Evolutionary conservation across 352 stramenopile genomes (phyloP), one percentile per base, ranked within the genome.

Genomic region (Phytophthora ramorum): DNA sequence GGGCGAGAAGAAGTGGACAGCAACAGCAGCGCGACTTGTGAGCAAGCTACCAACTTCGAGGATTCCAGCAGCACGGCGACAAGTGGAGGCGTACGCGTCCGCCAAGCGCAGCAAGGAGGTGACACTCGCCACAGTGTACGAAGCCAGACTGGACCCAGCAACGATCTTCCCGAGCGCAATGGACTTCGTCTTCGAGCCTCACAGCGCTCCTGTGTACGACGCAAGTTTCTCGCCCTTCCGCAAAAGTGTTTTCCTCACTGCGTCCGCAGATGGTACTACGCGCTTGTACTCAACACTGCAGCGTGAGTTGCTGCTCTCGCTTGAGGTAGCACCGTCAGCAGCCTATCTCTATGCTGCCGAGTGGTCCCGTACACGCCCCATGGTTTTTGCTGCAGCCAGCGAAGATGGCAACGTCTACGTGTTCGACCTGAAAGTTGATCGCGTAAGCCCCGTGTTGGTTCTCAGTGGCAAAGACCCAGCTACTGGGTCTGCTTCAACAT

Each of bases 181-280:
- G 62, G 82, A 92, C 69, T 95, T 95, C 53, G 71, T 81, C 30
- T 94, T 93, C 46, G 83, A 90, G 14, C 41, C 66, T 19, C 90
- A 97, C 47, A 75, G 70, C 5, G 88, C 87, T 7, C 86, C 90
- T 3, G 86, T 97, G 22, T 92, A 93, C 66, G 85, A 83, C 47
- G 71, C 90, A 32, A 78, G 79, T 35, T 96, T 91, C 47, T 96
- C 87, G 28, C 89, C 89, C 1, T 97, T 96, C 47, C 81, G 88
- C 58, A 89, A 91, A 43, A 90, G 80, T 46, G 34, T 96, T 16
- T 93, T 96, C 51, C 72, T 96, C 30, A 87, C 85, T 7, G 87
- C 75, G 43, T 92, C 86, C 2, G 83, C 82, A 7, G 90, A 97
- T 58, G 90, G 90, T 47, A 93, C 74, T 0, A 84, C 85, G 4